Conservation (phyloP, 768 basidiomycete genomes). For the Guyanaporus albipodus region DNA sequence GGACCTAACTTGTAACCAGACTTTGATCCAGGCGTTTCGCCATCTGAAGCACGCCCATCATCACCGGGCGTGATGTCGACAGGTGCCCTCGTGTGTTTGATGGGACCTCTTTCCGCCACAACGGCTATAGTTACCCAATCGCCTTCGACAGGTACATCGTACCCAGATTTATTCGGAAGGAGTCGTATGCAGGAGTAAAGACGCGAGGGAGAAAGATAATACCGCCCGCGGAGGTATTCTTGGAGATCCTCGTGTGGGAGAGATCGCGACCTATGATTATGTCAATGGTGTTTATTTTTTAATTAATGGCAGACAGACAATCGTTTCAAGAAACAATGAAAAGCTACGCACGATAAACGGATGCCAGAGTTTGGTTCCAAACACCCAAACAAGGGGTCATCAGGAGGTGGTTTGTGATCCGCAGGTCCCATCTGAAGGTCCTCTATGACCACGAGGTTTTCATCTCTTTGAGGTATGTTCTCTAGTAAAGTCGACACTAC, state of each 20-base stretch:
- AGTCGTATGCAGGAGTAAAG: slow-evolving; percentile 84
- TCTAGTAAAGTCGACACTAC: slow-evolving; percentile 3
- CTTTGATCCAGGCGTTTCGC: slow-evolving; percentile 15
- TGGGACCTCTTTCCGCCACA: slow-evolving; percentile 82
- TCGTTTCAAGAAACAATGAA: background rate
- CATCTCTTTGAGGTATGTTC: slow-evolving; percentile 42
- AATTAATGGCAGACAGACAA: background rate
- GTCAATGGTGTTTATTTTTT: slow-evolving; percentile 7
- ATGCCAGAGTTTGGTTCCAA: slow-evolving; percentile 93
- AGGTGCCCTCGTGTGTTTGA: slow-evolving; percentile 69
- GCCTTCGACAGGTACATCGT: slow-evolving; percentile 86
- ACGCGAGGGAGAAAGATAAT: slow-evolving; percentile 82
- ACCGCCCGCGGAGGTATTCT: slow-evolving; percentile 77
- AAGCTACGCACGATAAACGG: slow-evolving; percentile 61
- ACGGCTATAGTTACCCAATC: slow-evolving; percentile 98
- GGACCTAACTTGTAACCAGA: background rate
- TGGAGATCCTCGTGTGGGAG: slow-evolving; percentile 75
- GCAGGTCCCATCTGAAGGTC: slow-evolving; percentile 74
- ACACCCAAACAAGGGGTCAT: slow-evolving; percentile 72
- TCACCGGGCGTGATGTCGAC: slow-evolving; percentile 45
- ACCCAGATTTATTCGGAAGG: slow-evolving; percentile 73
- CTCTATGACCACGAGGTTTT: slow-evolving; percentile 67
- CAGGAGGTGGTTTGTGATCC: slow-evolving; percentile 63
- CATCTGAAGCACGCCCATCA: slow-evolving; percentile 40
- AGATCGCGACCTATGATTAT: slow-evolving; percentile 57